Conservation (phyloP, 495 filamentous ascomycete genomes). For the Trichoderma asperelloides region DNA sequence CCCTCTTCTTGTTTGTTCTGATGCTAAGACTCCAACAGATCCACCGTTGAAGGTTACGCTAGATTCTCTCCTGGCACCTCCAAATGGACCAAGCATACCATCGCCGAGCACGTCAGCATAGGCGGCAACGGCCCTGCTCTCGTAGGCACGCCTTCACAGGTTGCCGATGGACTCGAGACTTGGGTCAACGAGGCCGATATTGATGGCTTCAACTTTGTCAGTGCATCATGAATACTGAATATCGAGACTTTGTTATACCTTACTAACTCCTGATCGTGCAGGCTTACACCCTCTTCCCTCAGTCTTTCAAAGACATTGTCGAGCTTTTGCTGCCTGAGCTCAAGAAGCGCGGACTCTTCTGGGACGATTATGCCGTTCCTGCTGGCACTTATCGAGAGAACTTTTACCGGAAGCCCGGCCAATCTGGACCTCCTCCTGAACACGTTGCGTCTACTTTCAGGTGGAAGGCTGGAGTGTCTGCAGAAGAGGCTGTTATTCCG, state of each 20-base stretch:
- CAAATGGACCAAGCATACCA: slow-evolving; percentile 56
- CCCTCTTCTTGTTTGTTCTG: neutral
- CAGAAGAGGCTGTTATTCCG: slow-evolving; percentile 23
- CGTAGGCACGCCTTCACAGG: slow-evolving; percentile 36
- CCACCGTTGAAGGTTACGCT: slow-evolving; percentile 33
- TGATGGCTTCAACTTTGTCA: slow-evolving; percentile 44
- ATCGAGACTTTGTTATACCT: neutral
- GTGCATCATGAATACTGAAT: neutral
- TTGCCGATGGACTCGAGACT: slow-evolving; percentile 41
- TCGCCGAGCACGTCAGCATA: slow-evolving; percentile 50
- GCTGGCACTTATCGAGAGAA: slow-evolving; percentile 45
- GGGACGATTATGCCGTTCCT: slow-evolving; percentile 38
- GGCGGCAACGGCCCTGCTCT: slow-evolving; percentile 47
- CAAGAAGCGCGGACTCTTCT: slow-evolving; percentile 44
- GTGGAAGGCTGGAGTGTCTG: slow-evolving; percentile 27
- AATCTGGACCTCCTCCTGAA: slow-evolving; percentile 22
- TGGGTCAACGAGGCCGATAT: slow-evolving; percentile 40
- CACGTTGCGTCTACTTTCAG: slow-evolving; percentile 27
- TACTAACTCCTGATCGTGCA: slow-evolving; percentile 9
- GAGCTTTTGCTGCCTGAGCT: slow-evolving; percentile 53
- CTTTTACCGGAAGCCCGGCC: slow-evolving; percentile 29
- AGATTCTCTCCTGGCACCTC: slow-evolving; percentile 28
- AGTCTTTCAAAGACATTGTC: slow-evolving; percentile 54
- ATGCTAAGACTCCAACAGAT: slow-evolving; percentile 15
- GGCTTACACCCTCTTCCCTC: slow-evolving; percentile 53